Evolutionary conservation across 345 rosid species (phyloP).

Genomic region (sweet orange (Citrus sinensis)): DVS_A1.0 CM039166.1:15424501-15425000

Average conservation of each 20-base stretch:
- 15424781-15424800: background rate
- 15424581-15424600: no score
- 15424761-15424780: background rate
- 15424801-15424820: background rate
- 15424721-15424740: slow-evolving; percentile 13
- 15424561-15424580: no score
- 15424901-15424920: slow-evolving; percentile 1
- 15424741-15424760: background rate
- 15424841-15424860: background rate
- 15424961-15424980: background rate
- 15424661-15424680: background rate
- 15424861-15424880: slow-evolving; percentile 8
- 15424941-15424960: background rate
- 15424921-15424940: slow-evolving; percentile 16
- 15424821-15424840: background rate
- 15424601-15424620: no score
- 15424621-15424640: slow-evolving; percentile 11
- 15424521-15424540: fast-evolving
- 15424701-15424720: slow-evolving; percentile 8
- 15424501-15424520: no score
- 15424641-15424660: background rate
- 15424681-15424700: slow-evolving; percentile 7
- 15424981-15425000: background rate
- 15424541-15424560: no score
- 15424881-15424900: background rate